Percentiles rank a stretch among this genome's conserved stretches.
These are phyloP conservation scores for Ostreobium quekettii DNA, from an alignment of 139 green algal species.

Conservation along the genomic window DNA sequence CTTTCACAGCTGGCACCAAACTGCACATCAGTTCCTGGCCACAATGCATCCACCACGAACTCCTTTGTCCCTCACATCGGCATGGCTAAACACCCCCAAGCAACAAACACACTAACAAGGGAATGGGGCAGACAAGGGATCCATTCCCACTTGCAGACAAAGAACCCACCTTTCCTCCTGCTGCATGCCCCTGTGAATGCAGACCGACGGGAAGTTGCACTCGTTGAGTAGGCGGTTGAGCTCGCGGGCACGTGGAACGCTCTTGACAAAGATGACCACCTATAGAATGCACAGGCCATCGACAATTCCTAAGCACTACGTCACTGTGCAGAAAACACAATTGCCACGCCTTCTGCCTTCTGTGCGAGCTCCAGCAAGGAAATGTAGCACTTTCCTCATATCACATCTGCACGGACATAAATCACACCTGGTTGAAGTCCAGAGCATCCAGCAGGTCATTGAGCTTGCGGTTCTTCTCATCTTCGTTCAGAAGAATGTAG, in stretches of 20 bases:
- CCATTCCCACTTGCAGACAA: slow-evolving; percentile 31
- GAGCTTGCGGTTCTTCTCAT: slow-evolving; percentile 98
- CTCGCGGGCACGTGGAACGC: slow-evolving; percentile 63
- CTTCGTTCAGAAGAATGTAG: slow-evolving; percentile 95
- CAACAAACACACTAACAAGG: neutral
- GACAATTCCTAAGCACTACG: neutral
- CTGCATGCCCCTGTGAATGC: slow-evolving; percentile 77
- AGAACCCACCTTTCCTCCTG: slow-evolving; percentile 69
- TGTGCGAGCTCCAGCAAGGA: too few species aligned
- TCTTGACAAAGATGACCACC: slow-evolving; percentile 93
- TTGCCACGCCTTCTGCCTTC: neutral
- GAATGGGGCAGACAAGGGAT: neutral
- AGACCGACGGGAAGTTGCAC: slow-evolving; percentile 97
- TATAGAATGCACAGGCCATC: slow-evolving; percentile 20
- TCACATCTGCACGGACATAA: too few species aligned
- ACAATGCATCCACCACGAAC: neutral
- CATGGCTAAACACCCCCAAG: neutral
- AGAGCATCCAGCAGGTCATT: slow-evolving; percentile 97
- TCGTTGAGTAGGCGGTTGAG: slow-evolving; percentile 91
- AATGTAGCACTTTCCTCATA: too few species aligned
- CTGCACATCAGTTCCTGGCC: too few species aligned
- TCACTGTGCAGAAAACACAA: neutral
- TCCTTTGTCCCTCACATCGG: too few species aligned
- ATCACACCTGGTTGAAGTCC: slow-evolving; percentile 94
- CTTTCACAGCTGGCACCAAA: too few species aligned